phyloP scores from a whole-genome alignment of 768 basidiomycete genomes.

The Boletus rufocinnamomeus region DNA sequence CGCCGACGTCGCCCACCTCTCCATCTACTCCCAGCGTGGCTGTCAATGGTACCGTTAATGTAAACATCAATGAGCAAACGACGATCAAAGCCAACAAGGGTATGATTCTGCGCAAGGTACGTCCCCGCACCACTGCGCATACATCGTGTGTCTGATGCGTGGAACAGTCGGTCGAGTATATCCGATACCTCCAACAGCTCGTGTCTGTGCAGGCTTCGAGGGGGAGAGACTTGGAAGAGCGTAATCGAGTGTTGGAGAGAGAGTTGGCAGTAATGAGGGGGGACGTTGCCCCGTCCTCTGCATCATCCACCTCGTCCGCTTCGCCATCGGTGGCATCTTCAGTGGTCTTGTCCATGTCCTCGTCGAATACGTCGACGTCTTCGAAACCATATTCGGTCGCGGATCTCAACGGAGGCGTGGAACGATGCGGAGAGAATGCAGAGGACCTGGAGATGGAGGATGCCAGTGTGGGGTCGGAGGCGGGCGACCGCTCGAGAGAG shows the following conservation, averaged over 20 bases:
- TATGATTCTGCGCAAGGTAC: constrained; percentile 82
- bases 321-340: constrained; percentile 24
- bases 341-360: constrained; percentile 21
- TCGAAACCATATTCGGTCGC: constrained; percentile 15
- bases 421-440: neutral
- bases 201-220: constrained; percentile 77
- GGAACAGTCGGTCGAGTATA: constrained; percentile 48
- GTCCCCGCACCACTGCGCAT: neutral
- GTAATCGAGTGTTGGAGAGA: constrained; percentile 49
- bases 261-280: constrained; percentile 31
- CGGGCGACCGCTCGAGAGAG: constrained; percentile 6
- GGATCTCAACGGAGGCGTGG: neutral
- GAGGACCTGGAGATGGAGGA: constrained; percentile 28
- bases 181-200: constrained; percentile 82
- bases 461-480: neutral
- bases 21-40: constrained; percentile 17
- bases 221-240: constrained; percentile 77
- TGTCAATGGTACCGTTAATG: neutral
- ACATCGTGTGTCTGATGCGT: constrained; percentile 6
- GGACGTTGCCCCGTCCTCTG: constrained; percentile 15
- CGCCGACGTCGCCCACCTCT: constrained; percentile 25
- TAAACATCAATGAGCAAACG: constrained; percentile 33
- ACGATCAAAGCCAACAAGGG: constrained; percentile 92
- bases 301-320: constrained; percentile 18
- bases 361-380: constrained; percentile 4